A percentile compares a stretch with the other conserved stretches of the same genome.
phyloP scores from a whole-genome alignment of 176 grass and related monocot genomes.

The Zoysia japonica region DNA sequence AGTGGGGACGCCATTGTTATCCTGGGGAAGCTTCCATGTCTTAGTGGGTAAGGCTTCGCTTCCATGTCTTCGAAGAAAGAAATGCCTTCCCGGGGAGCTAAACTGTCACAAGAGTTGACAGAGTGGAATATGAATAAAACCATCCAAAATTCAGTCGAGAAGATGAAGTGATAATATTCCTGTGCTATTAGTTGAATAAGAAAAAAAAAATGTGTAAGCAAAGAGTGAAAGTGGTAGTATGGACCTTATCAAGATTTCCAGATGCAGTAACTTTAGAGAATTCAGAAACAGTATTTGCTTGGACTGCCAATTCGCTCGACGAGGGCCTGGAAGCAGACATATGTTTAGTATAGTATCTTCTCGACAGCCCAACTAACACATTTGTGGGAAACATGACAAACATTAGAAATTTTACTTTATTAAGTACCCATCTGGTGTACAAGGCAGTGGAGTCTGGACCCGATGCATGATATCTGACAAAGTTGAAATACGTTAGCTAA shows the following conservation, averaged over 20 bases:
- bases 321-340: constrained; percentile 40
- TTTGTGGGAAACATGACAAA: neutral
- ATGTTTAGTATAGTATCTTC: constrained; percentile 12
- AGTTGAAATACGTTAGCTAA: constrained; percentile 16
- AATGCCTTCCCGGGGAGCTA: neutral
- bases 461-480: constrained; percentile 39
- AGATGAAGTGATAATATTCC: neutral
- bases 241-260: constrained; percentile 30
- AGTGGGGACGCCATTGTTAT: constrained; percentile 5
- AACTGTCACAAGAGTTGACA: neutral
- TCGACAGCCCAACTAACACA: neutral
- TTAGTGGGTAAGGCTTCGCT: neutral
- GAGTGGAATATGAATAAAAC: no score
- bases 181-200: neutral
- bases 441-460: constrained; percentile 36
- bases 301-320: constrained; percentile 1
- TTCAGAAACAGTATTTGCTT: constrained; percentile 17
- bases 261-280: neutral
- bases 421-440: constrained; percentile 38
- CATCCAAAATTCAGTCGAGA: no score
- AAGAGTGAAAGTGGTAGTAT: neutral
- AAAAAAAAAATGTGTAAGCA: neutral
- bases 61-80: neutral
- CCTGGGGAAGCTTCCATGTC: constrained; percentile 27
- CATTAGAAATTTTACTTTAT: constrained; percentile 40